Evolutionary conservation across 2,329 filamentous ascomycete species (phyloP).

Genomic region (Talaromyces rugulosus): DNA sequence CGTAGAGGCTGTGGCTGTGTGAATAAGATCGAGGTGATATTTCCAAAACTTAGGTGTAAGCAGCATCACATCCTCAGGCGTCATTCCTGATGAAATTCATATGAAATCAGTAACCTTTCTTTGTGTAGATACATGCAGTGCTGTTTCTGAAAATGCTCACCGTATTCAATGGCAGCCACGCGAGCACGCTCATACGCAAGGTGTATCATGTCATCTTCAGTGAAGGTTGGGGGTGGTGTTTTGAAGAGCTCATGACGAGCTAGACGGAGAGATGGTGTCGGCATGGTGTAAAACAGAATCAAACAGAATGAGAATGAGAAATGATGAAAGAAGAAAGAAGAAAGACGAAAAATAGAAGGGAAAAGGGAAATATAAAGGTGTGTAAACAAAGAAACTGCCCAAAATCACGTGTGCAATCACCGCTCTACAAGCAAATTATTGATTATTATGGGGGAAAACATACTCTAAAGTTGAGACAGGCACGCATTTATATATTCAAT

Average conservation of each 20-base stretch:
- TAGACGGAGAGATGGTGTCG: background rate
- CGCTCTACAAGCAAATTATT: no score
- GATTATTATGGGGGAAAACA: no score
- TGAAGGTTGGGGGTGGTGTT: background rate
- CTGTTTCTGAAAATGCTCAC: background rate
- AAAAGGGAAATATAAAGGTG: no score
- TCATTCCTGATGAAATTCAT: constrained; percentile 1
- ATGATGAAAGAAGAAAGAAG: background rate
- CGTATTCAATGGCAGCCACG: background rate
- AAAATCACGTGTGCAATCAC: no score
- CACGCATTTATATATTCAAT: no score
- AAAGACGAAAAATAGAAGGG: no score
- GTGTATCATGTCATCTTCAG: constrained; percentile 1
- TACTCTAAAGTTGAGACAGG: no score
- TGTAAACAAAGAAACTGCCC: no score
- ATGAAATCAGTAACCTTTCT: background rate
- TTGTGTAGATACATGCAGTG: background rate
- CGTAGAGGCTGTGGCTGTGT: constrained; percentile 96
- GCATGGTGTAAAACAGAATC: background rate
- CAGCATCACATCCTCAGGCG: constrained; percentile 6
- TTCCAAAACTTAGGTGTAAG: constrained; percentile 13
- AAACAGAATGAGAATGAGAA: background rate
- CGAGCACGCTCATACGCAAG: constrained; percentile 1
- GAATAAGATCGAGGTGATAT: constrained; percentile 42
- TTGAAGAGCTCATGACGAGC: constrained; percentile 4